phyloP scores from a whole-genome alignment of 768 basidiomycete species.

The Tephrocybe sp. region DNA sequence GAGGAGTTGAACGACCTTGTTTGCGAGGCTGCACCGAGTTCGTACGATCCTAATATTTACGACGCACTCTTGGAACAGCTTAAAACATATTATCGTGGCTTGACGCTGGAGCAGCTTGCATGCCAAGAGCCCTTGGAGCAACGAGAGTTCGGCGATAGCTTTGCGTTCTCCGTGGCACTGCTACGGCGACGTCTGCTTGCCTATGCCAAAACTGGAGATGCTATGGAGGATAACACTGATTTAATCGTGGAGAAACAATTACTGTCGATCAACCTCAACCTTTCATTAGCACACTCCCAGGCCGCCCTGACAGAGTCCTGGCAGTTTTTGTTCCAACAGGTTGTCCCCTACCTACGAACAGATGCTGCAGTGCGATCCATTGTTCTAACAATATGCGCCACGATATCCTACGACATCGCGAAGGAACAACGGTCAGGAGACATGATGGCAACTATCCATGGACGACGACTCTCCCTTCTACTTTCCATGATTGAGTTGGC shows the following conservation, averaged over 20 bases:
- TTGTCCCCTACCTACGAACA: slow-evolving; percentile 61
- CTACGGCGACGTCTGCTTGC: slow-evolving; percentile 61
- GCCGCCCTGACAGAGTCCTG: slow-evolving; percentile 73
- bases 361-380: slow-evolving; percentile 54
- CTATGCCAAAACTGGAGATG: slow-evolving; percentile 37
- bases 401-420: slow-evolving; percentile 65
- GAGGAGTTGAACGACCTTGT: slow-evolving; percentile 67
- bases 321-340: slow-evolving; percentile 66
- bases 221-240: slow-evolving; percentile 41
- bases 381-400: slow-evolving; percentile 55
- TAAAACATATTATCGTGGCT: slow-evolving; percentile 49
- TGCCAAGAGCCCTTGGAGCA: slow-evolving; percentile 59
- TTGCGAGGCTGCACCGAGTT: slow-evolving; percentile 64
- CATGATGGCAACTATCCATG: slow-evolving; percentile 82
- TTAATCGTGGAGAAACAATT: slow-evolving; percentile 57
- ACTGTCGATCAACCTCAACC: slow-evolving; percentile 79
- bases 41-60: slow-evolving; percentile 72
- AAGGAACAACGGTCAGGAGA: slow-evolving; percentile 72
- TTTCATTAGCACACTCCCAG: slow-evolving; percentile 82
- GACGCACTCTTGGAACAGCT: slow-evolving; percentile 54
- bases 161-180: slow-evolving; percentile 63
- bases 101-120: slow-evolving; percentile 64
- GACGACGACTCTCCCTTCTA: slow-evolving; percentile 68
- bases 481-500: slow-evolving; percentile 76
- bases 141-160: slow-evolving; percentile 79